phyloP scores from a whole-genome alignment of 2,329 filamentous ascomycete species.

The Orbilia ellipsospora region DNA sequence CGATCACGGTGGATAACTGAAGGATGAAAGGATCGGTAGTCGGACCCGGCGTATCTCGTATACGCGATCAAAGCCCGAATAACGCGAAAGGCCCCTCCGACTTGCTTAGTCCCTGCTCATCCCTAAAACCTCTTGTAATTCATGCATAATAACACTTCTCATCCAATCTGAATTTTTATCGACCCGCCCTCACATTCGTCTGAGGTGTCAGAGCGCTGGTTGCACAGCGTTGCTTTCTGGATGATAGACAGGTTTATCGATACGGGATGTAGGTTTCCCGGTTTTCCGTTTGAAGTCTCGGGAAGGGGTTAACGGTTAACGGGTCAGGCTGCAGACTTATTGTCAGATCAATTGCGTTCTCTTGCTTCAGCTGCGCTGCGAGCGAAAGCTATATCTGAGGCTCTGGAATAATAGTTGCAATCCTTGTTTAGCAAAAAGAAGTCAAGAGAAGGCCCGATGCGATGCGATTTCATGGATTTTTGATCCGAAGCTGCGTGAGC shows the following conservation, averaged over 20 bases:
- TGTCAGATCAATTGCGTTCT: no score
- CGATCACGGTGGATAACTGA: constrained; percentile 10
- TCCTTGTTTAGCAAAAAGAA: no score
- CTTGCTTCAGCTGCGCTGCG: no score
- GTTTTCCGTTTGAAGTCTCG: constrained; percentile 8
- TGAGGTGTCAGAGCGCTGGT: constrained; percentile 15
- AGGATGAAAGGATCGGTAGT: constrained; percentile 46
- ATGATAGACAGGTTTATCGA: background rate
- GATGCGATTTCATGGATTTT: constrained; percentile 32
- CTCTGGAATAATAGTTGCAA: constrained; percentile 15
- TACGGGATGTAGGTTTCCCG: background rate
- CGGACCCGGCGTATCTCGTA: constrained; percentile 18
- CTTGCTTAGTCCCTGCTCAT: no score
- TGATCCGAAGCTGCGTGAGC: constrained; percentile 29
- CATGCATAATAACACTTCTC: constrained; percentile 4
- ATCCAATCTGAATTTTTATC: constrained; percentile 28
- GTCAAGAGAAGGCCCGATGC: background rate
- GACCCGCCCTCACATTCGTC: constrained; percentile 1
- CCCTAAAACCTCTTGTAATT: background rate
- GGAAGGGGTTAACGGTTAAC: no score
- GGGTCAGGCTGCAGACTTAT: no score
- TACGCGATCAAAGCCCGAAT: no score
- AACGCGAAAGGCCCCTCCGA: no score
- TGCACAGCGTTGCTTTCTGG: constrained; percentile 16
- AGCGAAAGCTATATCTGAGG: constrained; percentile 5